Percentiles rank a stretch among this genome's conserved stretches.
These are phyloP conservation scores for Aspergillus avenaceus DNA, from an alignment of 495 filamentous ascomycete species.

Conservation along the genomic window DNA sequence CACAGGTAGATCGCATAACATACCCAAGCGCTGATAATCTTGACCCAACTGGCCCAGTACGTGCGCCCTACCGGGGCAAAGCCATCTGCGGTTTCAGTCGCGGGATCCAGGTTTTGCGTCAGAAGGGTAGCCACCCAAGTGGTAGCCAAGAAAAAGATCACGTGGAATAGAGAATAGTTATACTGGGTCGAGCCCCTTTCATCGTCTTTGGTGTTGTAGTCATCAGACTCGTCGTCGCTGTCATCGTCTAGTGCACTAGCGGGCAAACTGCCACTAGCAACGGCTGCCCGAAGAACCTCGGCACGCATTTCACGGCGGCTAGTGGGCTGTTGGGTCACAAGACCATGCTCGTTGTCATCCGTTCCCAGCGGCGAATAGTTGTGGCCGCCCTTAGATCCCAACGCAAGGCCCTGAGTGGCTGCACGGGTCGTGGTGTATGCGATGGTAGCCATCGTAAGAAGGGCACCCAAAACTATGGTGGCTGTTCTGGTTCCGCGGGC, in stretches of 20 bases:
- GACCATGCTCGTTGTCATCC: constrained; percentile 75
- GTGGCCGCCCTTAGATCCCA: constrained; percentile 63
- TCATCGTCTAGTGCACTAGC: constrained; percentile 84
- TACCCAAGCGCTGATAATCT: constrained; percentile 96
- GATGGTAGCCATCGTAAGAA: constrained; percentile 94
- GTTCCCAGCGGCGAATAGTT: constrained; percentile 54
- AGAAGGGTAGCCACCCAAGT: constrained; percentile 92
- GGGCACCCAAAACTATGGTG: constrained; percentile 83
- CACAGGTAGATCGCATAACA: constrained; percentile 93
- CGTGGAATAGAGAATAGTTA: constrained; percentile 92
- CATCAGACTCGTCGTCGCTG: constrained; percentile 64
- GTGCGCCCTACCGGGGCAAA: constrained; percentile 92
- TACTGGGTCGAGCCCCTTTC: constrained; percentile 89
- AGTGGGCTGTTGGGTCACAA: constrained; percentile 84
- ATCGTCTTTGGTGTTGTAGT: constrained; percentile 68
- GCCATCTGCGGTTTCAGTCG: constrained; percentile 57
- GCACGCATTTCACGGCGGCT: constrained; percentile 84
- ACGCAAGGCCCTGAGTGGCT: constrained; percentile 86
- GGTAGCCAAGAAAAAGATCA: constrained; percentile 96
- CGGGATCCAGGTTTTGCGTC: constrained; percentile 74
- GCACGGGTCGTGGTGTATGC: constrained; percentile 97
- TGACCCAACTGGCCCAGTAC: constrained; percentile 98
- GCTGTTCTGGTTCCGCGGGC: constrained; percentile 87
- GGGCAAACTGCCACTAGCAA: constrained; percentile 85
- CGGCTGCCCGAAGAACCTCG: constrained; percentile 84